Percentiles rank a stretch among this genome's conserved stretches.
These are phyloP conservation scores for Albatrellus ellisii DNA, from an alignment of 768 basidiomycete genomes.

Conservation along the genomic window DNA sequence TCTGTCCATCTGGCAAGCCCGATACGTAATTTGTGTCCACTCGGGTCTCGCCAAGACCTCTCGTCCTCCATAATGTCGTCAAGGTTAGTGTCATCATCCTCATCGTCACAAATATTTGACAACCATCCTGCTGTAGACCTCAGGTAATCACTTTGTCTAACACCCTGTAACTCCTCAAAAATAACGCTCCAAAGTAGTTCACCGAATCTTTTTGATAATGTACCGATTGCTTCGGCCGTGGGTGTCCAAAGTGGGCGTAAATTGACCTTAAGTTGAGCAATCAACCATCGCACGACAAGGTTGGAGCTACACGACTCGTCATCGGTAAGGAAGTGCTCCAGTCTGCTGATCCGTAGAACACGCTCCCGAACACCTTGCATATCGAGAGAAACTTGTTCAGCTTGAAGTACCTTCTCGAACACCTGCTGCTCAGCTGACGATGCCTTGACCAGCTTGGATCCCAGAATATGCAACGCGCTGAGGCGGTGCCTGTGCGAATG, in stretches of 20 bases:
- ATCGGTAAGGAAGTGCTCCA: constrained; percentile 46
- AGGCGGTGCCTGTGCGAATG: constrained; percentile 58
- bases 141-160: constrained; percentile 12
- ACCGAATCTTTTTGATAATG: constrained; percentile 39
- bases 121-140: constrained; percentile 18
- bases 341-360: constrained; percentile 60
- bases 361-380: constrained; percentile 76
- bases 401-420: constrained; percentile 55
- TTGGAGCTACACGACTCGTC: constrained; percentile 47
- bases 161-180: constrained; percentile 43
- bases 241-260: constrained; percentile 84
- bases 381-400: constrained; percentile 72
- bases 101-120: constrained; percentile 12
- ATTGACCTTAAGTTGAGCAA: constrained; percentile 89
- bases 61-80: constrained; percentile 64
- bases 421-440: constrained; percentile 36
- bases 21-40: constrained; percentile 44
- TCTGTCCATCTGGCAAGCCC: constrained; percentile 37
- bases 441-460: constrained; percentile 33
- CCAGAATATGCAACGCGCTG: constrained; percentile 48
- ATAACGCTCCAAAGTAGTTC: constrained; percentile 62
- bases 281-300: constrained; percentile 54
- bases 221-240: constrained; percentile 51
- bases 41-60: constrained; percentile 64
- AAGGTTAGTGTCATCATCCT: constrained; percentile 24